Conservation (phyloP, 768 basidiomycete genomes). For the Suillus tomentosus region DNA sequence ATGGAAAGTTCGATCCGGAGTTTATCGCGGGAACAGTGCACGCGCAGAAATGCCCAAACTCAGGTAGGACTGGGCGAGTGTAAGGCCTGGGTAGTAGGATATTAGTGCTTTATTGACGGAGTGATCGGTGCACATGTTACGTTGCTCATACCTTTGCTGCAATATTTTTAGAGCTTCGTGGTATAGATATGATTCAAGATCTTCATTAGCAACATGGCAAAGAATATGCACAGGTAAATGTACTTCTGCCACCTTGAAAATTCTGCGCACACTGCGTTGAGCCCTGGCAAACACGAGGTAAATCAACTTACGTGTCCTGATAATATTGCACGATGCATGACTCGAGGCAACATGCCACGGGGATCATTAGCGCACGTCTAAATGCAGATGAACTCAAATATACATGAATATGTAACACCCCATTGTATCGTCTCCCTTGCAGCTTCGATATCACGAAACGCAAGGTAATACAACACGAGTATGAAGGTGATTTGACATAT, state of each 20-base stretch:
- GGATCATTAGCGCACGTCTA: not conserved
- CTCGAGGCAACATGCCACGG: not conserved
- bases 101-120: constrained; percentile 22
- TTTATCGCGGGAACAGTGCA: constrained; percentile 35
- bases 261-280: not conserved
- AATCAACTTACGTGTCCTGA: not conserved
- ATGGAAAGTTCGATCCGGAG: constrained; percentile 28
- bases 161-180: not conserved
- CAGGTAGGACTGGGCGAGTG: constrained; percentile 32
- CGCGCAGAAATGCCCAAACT: constrained; percentile 30
- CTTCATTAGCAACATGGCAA: not conserved
- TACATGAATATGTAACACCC: not conserved
- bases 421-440: not conserved
- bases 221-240: not conserved
- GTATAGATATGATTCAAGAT: not conserved
- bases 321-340: not conserved
- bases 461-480: not conserved
- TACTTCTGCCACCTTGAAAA: not conserved
- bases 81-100: constrained; percentile 26
- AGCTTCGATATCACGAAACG: not conserved
- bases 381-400: constrained; percentile 2
- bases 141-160: not conserved
- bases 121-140: not conserved
- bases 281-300: not conserved
- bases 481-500: not conserved